Evolutionary conservation across 2,329 filamentous ascomycete genomes (phyloP).

Genomic region (Sarocladium strictum): DNA sequence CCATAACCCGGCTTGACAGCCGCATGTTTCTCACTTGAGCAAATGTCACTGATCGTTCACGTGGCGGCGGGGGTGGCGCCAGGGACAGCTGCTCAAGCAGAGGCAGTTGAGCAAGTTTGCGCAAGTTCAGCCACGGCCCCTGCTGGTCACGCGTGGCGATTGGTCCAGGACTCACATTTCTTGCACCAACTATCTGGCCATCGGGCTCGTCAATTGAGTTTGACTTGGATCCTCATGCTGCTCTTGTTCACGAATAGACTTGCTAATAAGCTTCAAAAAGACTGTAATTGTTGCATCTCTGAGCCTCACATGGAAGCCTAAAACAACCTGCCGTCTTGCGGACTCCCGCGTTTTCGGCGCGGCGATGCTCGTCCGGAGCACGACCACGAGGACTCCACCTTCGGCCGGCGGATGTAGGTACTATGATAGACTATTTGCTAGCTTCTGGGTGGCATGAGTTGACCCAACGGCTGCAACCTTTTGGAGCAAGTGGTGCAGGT

Average conservation of each 20-base stretch:
- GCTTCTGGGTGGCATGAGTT: not conserved
- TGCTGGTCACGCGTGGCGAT: not conserved
- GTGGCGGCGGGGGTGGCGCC: constrained; percentile 5
- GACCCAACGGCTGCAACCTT: not conserved
- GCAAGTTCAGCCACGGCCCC: not conserved
- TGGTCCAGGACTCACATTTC: not conserved
- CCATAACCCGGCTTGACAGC: not conserved
- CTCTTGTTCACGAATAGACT: not conserved
- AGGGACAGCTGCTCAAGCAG: not conserved
- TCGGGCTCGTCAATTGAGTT: not conserved
- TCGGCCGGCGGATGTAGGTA: not conserved
- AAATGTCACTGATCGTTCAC: not conserved
- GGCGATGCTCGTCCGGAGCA: not conserved
- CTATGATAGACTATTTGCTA: no score
- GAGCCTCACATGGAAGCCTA: not conserved
- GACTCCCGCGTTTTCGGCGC: not conserved
- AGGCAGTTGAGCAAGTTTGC: constrained; percentile 8
- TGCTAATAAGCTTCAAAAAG: not conserved
- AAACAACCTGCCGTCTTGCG: not conserved
- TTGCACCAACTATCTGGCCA: not conserved
- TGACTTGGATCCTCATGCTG: not conserved
- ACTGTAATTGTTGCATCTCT: not conserved
- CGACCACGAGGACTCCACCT: not conserved
- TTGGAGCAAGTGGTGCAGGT: not conserved
- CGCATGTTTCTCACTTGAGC: no score